Conservation (phyloP, 1,284 basidiomycete species). For the Neolentinus lepideus region DNA sequence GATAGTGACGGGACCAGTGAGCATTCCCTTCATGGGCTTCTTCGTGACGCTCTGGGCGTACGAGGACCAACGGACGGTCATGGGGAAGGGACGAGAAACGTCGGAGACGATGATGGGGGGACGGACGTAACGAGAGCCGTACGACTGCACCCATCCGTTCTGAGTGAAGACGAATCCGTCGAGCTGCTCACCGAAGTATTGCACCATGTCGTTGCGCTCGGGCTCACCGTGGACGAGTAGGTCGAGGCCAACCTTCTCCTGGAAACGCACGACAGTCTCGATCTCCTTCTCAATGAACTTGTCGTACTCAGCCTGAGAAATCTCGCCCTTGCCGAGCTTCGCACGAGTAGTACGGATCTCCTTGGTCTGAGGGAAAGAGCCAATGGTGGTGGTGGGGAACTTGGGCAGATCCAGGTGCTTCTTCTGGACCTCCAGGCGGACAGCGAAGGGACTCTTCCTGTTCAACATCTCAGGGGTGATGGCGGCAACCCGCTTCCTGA, state of each 20-base stretch:
- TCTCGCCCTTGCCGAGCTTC: conserved; percentile 90
- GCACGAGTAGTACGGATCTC: conserved; percentile 97
- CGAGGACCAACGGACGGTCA: conserved; percentile 96
- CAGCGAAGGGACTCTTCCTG: conserved; percentile 87
- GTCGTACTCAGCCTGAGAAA: conserved; percentile 88
- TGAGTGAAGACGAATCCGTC: conserved; percentile 97
- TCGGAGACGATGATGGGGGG: conserved; percentile 99
- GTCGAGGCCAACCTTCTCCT: conserved; percentile 95
- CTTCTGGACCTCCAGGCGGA: conserved; percentile 86
- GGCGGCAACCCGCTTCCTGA: conserved; percentile 91
- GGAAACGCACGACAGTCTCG: conserved; percentile 90
- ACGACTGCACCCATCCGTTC: conserved; percentile 99
- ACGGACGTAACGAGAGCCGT: conserved; percentile 94
- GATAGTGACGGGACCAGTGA: conserved; percentile 94
- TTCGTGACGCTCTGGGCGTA: conserved; percentile 95
- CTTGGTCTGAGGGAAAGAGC: conserved; percentile 99
- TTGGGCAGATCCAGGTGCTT: conserved; percentile 88
- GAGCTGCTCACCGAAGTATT: conserved; percentile 99
- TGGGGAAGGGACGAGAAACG: conserved; percentile 88
- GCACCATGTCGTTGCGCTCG: conserved; percentile 99
- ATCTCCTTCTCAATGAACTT: conserved; percentile 99
- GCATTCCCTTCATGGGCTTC: conserved; percentile 99
- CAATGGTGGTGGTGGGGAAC: conserved; percentile 99
- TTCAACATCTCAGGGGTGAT: conserved; percentile 87
- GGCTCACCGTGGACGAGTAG: conserved; percentile 99